Evolutionary conservation across 139 green algal genomes (phyloP).

Genomic region (Chlamydomonas applanata): DNA sequence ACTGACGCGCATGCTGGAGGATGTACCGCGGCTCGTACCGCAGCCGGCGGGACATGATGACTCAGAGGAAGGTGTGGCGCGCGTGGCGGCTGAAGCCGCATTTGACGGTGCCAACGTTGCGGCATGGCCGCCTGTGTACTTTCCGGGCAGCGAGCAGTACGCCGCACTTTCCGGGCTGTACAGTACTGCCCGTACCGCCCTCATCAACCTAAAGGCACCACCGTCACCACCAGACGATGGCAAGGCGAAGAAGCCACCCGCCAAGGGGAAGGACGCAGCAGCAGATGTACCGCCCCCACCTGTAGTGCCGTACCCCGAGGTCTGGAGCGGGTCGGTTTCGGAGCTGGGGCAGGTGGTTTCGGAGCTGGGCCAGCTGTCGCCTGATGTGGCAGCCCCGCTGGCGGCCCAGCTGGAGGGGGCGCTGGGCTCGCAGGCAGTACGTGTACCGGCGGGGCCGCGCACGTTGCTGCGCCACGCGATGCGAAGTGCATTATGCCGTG

Average conservation of each 20-base stretch:
- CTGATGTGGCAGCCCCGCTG: too few relatives aligned
- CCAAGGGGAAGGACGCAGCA: too few relatives aligned
- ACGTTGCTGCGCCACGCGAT: slow-evolving; percentile 6
- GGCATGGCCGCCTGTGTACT: slow-evolving; percentile 5
- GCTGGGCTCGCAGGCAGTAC: neutral
- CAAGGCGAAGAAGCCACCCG: too few relatives aligned
- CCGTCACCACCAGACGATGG: neutral
- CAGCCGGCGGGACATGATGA: too few relatives aligned
- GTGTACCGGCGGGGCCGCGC: neutral
- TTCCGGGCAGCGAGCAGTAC: neutral
- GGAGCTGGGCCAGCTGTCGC: too few relatives aligned
- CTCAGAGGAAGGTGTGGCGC: too few relatives aligned
- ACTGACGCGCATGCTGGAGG: neutral
- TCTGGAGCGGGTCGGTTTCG: too few relatives aligned
- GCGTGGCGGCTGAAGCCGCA: too few relatives aligned
- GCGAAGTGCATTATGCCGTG: neutral
- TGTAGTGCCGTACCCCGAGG: too few relatives aligned
- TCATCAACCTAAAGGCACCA: neutral
- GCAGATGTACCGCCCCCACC: too few relatives aligned
- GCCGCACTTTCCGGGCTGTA: neutral
- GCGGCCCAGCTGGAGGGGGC: neutral
- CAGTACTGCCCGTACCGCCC: neutral
- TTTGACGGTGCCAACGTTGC: neutral
- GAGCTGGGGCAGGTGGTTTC: too few relatives aligned
- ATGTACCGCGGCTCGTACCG: too few relatives aligned